Conservation (phyloP, 306 rosid genomes). For the Trichosanthes truncata region DNA sequence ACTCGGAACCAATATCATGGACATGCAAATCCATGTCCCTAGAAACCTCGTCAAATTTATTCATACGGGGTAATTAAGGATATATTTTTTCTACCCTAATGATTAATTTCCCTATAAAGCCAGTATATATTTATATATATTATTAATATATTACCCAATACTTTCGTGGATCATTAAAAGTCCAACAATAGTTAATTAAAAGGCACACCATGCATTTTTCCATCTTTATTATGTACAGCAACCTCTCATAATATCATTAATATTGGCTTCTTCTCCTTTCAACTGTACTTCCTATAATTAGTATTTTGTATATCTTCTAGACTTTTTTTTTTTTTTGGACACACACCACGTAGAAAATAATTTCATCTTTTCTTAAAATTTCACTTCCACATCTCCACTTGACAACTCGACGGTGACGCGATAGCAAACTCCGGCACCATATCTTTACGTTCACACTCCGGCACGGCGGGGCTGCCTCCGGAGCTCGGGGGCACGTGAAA, state of each 20-base stretch:
- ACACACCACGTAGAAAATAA: background rate
- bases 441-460: background rate
- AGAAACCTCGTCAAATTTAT: background rate
- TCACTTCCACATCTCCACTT: constrained; percentile 71
- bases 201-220: constrained; percentile 11
- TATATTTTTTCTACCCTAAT: background rate
- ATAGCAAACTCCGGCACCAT: constrained; percentile 34
- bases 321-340: background rate
- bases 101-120: background rate
- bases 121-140: background rate
- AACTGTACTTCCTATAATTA: constrained; percentile 30
- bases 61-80: background rate
- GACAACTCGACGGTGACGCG: constrained; percentile 55
- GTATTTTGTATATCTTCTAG: constrained; percentile 31
- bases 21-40: background rate
- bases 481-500: constrained; percentile 9
- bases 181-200: constrained; percentile 10
- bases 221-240: constrained; percentile 42
- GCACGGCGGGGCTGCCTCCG: background rate
- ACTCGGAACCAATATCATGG: constrained; percentile 1
- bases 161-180: background rate
- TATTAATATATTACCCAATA: background rate
- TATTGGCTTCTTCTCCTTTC: constrained; percentile 10
- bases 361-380: background rate
- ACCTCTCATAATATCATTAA: constrained; percentile 12